Evolutionary conservation across 305 asterid species (phyloP), one percentile per base, ranked within the genome.

Genomic region (Solanum hybrid): DNA sequence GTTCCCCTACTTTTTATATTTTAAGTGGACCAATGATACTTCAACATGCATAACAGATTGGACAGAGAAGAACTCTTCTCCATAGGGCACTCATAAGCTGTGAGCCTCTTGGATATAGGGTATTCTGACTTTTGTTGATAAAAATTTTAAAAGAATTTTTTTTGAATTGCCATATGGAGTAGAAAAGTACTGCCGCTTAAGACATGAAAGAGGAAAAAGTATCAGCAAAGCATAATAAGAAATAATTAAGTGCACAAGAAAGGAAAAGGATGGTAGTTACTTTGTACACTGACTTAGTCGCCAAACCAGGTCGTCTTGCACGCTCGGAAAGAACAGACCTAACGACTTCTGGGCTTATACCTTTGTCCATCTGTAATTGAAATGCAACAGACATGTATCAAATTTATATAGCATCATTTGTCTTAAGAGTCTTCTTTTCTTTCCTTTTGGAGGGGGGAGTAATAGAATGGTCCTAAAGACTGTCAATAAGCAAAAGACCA

Each of bases 261-360:
- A 86, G 86, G 61, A 45, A 90, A 87, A 81, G 39, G 70, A 88
- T 31, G 36, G 37, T 79, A 91, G 95, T 93, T 90, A 96, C 99
- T 91, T 92, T 95, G 90, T 89, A 90, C 88, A 95, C 98, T 33
- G 99, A 95, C 92, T 94, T 97, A 83, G 96, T 89, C 24, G 99
- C 99, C 89, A 96, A 93, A 91, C 93, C 93, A 87, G 98, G 98
- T 93, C 86, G 92, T 92, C 97, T 95, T 89, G 94, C 97, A 90
- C 98, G 99, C 93, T 95, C 99, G 27, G 95, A 96, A 86, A 97
- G 96, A 90, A 97, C 94, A 89, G 99, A 93, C 72, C 99, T 98
- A 89, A 97, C 99, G 37, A 95, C 93, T 90, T 97, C 99, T 45
- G 99, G 98, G 93, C 92, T 93, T 90, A 94, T 90, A 90, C 97